These are phyloP conservation scores for Linderniella brevidens DNA, from an alignment of 257 asterid species.

Conservation along the genomic window DNA sequence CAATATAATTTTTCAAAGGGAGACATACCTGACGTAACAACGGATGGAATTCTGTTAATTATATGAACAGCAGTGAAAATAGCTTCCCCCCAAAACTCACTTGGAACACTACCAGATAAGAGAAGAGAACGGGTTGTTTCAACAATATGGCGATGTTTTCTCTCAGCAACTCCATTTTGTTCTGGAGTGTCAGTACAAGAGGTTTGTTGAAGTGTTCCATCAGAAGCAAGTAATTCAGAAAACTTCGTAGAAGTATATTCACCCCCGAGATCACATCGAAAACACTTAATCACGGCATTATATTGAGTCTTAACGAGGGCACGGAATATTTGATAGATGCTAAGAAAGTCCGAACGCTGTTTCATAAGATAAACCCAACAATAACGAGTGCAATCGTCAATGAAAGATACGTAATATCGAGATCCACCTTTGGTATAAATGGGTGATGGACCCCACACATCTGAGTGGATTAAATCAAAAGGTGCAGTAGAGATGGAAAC, in stretches of 20 bases:
- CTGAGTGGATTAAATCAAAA: neutral
- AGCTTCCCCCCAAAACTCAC: neutral
- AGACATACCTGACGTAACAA: too few species aligned
- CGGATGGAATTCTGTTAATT: too few species aligned
- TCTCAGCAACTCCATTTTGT: neutral
- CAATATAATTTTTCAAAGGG: too few species aligned
- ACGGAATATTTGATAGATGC: neutral
- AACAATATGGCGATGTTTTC: neutral
- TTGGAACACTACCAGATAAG: neutral
- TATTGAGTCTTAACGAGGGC: slow-evolving; percentile 1
- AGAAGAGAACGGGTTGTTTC: neutral
- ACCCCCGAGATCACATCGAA: neutral
- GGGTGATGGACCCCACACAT: slow-evolving; percentile 3
- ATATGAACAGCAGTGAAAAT: neutral
- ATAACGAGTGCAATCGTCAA: neutral
- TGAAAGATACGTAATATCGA: slow-evolving; percentile 1
- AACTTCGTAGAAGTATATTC: neutral
- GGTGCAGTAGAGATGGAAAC: neutral
- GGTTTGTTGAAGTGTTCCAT: neutral
- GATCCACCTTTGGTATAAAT: neutral
- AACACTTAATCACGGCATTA: neutral
- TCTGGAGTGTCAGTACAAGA: neutral
- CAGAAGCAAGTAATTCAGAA: neutral
- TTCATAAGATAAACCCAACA: slow-evolving; percentile 1
- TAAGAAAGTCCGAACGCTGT: neutral